Evolutionary conservation across 768 basidiomycete species (phyloP).

Genomic region (Obba rivulosa): DNA sequence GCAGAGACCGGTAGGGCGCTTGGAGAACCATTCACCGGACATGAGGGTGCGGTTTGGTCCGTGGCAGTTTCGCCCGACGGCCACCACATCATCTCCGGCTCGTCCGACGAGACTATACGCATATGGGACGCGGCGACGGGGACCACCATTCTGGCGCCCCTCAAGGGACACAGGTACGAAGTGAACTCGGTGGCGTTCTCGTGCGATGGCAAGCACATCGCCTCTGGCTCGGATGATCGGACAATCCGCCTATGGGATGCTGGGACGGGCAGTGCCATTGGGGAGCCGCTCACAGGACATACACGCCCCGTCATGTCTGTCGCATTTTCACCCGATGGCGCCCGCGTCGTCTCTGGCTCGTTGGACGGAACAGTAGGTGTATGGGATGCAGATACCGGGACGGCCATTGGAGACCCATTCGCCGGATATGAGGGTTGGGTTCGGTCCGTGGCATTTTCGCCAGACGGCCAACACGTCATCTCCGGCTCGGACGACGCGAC

Average conservation of each 20-base stretch:
- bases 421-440: constrained; percentile 9
- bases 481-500: constrained; percentile 12
- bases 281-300: constrained; percentile 2
- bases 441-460: constrained; percentile 14
- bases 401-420: not conserved
- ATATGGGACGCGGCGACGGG: too few species aligned
- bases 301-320: constrained; percentile 1
- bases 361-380: constrained; percentile 7
- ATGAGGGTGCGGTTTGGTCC: too few species aligned
- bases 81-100: too few species aligned
- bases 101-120: too few species aligned
- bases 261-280: constrained; percentile 21
- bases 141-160: not conserved
- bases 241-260: constrained; percentile 22
- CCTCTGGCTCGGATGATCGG: constrained; percentile 41
- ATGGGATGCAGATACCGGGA: too few species aligned
- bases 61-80: too few species aligned
- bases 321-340: constrained; percentile 7
- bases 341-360: constrained; percentile 10
- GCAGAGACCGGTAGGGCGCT: too few species aligned
- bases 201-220: constrained; percentile 24
- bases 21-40: too few species aligned
- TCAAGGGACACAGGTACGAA: constrained; percentile 1
- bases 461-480: constrained; percentile 14
- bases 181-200: constrained; percentile 6